These are phyloP conservation scores for Pseudomonodictys pantanalensis DNA, from an alignment of 495 filamentous ascomycete genomes.

Conservation along the genomic window DNA sequence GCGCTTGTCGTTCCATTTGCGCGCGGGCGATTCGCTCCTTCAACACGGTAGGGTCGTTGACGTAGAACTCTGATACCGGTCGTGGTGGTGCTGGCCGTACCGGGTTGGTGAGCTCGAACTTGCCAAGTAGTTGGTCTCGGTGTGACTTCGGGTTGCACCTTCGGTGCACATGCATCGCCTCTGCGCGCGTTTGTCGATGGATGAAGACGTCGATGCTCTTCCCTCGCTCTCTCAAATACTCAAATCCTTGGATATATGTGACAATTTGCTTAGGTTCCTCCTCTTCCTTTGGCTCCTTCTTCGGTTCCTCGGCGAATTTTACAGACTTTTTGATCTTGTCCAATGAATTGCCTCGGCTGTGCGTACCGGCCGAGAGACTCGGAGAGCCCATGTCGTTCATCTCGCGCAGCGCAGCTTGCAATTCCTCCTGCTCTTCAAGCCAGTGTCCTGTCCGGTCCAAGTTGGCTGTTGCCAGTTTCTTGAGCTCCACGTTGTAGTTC, in stretches of 20 bases:
- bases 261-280: slow-evolving; percentile 55
- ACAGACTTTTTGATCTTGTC: slow-evolving; percentile 63
- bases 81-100: slow-evolving; percentile 49
- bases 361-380: slow-evolving; percentile 7
- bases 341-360: slow-evolving; percentile 31
- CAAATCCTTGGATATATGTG: slow-evolving; percentile 90
- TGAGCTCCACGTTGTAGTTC: slow-evolving; percentile 63
- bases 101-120: slow-evolving; percentile 62
- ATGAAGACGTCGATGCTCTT: slow-evolving; percentile 68
- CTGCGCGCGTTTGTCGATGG: slow-evolving; percentile 78
- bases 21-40: slow-evolving; percentile 56
- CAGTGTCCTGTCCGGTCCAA: slow-evolving; percentile 78
- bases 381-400: slow-evolving; percentile 50
- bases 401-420: slow-evolving; percentile 57
- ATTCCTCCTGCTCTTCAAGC: slow-evolving; percentile 66
- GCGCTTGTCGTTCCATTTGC: slow-evolving; percentile 74
- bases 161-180: slow-evolving; percentile 81
- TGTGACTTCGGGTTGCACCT: slow-evolving; percentile 46
- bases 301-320: slow-evolving; percentile 62
- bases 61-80: slow-evolving; percentile 39
- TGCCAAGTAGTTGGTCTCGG: slow-evolving; percentile 67
- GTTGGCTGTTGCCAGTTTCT: slow-evolving; percentile 61
- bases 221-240: slow-evolving; percentile 60
- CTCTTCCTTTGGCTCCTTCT: slow-evolving; percentile 22
- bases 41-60: slow-evolving; percentile 48